Percentiles rank a stretch among this genome's conserved stretches.
These are phyloP conservation scores for Plasmodium vivax DNA, from an alignment of 169 alveolate genomes.

Conservation along the genomic window DNA sequence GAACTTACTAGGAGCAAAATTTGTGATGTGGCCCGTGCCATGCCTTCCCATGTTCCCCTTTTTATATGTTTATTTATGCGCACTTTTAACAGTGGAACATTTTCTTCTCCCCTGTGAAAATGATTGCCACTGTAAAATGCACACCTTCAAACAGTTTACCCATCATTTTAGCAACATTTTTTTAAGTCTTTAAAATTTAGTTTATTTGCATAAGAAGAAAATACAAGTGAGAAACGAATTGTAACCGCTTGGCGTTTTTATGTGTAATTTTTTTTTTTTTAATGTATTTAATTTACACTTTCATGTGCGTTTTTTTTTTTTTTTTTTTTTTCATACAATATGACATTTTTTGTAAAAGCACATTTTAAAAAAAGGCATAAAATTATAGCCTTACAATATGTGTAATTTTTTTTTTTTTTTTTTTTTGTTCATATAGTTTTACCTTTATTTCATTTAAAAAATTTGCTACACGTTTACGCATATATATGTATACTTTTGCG, in stretches of 20 bases:
- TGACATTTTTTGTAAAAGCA: neutral
- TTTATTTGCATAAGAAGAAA: neutral
- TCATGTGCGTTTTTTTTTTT: neutral
- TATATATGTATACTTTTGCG: neutral
- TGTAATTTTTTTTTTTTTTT: neutral
- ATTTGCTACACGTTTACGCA: neutral
- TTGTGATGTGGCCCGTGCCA: neutral
- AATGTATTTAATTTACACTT: neutral
- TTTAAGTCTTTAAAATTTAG: neutral
- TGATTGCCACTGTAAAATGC: neutral
- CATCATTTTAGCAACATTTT: neutral
- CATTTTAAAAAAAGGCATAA: neutral
- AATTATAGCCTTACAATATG: neutral
- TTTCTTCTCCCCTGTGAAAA: constrained; percentile 2
- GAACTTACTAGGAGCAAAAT: constrained; percentile 42
- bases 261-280: neutral
- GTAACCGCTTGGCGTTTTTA: neutral
- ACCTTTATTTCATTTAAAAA: neutral
- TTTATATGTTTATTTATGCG: neutral
- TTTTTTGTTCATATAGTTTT: neutral
- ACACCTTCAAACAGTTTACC: neutral
- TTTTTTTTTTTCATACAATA: neutral
- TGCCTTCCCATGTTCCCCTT: neutral
- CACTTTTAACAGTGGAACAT: neutral
- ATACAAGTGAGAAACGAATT: neutral